Base-by-base conservation (phyloP, 306 rosid species). In the Herpetospermum pedunculosum region DNA sequence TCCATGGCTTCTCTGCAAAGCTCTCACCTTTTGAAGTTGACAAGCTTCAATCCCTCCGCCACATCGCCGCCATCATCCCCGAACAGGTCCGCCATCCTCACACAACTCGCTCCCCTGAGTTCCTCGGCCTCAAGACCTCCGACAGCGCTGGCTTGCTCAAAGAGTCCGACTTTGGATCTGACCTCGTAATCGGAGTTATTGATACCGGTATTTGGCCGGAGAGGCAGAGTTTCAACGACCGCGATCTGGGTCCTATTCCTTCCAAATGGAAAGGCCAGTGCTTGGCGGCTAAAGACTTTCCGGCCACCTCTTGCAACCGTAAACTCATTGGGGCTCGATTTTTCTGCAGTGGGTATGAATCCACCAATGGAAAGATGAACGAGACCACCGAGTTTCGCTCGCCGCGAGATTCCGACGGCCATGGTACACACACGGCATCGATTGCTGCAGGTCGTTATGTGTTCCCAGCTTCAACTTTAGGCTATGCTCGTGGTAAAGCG, bases 151-250 rank as follows among this genome's bases (percentile, higher is more conserved):
- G 96, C 1, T 80, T 92, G 14, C 94, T 92, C 16, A 90, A 84
- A 57, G 96, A 92, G 57, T 85, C 98, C 1, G 92, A 88, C 82
- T 92, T 85, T 52, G 98, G 98, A 6, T 90, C 98, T 1, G 98
- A 92, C 85, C 96, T 92, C 4, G 98, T 92, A 2, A 88, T 92
- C 12, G 98, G 96, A 7, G 96, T 92, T 6, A 84, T 92, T 37
- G 98, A 92, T 58, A 92, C 98, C 3, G 98, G 98, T 9, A 84
- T 92, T 53, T 90, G 91, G 92, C 96, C 98, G 6, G 96, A 90
- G 85, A 67, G 92, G 13, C 77, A 87, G 59, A 90, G 96, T 77
- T 92, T 92, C 84, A 78, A 84, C 44, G 92, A 90, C 81, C 85
- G 75, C 3, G 87, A 83, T 41, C 85, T 92, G 9, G 88, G 84